phyloP scores from a whole-genome alignment of 2,329 filamentous ascomycete species.

The Penicillium rolfsii region DNA sequence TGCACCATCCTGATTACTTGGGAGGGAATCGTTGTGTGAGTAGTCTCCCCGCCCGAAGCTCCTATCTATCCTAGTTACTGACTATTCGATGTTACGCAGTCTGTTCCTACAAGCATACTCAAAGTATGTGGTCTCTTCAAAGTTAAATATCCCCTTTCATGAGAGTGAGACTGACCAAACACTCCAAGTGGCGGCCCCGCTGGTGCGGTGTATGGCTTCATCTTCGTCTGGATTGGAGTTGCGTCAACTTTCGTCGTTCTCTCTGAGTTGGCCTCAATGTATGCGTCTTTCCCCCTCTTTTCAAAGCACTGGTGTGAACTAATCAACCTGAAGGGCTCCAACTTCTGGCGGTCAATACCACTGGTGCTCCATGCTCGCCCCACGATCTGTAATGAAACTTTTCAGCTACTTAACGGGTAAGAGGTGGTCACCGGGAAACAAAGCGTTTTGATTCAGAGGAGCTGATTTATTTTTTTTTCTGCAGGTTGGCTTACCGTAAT shows the following conservation, averaged over 20 bases:
- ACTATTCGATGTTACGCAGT: constrained; percentile 10
- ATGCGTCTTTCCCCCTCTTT: background rate
- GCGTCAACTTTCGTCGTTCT: constrained; percentile 33
- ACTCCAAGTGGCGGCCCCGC: constrained; percentile 37
- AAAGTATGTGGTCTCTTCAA: constrained; percentile 22
- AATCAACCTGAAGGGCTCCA: constrained; percentile 30
- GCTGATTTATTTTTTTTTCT: background rate
- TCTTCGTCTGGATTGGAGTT: constrained; percentile 39
- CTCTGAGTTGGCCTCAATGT: constrained; percentile 42
- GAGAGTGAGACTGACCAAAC: constrained; percentile 3
- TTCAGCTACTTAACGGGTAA: constrained; percentile 45
- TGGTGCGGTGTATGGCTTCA: constrained; percentile 38
- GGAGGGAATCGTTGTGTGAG: constrained; percentile 46
- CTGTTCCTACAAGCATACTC: constrained; percentile 25
- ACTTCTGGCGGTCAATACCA: constrained; percentile 46
- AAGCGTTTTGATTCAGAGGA: background rate
- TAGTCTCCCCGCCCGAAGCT: background rate
- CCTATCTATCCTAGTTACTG: background rate
- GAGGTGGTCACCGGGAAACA: background rate
- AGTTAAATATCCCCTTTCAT: background rate
- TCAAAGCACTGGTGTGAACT: background rate
- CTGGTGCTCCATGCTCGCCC: constrained; percentile 48
- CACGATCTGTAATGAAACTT: constrained; percentile 37
- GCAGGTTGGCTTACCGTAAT: constrained; percentile 47
- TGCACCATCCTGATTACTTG: constrained; percentile 47